Base-by-base conservation (phyloP, 129 eudicot genomes). In the Flaveria sonorensis region DNA sequence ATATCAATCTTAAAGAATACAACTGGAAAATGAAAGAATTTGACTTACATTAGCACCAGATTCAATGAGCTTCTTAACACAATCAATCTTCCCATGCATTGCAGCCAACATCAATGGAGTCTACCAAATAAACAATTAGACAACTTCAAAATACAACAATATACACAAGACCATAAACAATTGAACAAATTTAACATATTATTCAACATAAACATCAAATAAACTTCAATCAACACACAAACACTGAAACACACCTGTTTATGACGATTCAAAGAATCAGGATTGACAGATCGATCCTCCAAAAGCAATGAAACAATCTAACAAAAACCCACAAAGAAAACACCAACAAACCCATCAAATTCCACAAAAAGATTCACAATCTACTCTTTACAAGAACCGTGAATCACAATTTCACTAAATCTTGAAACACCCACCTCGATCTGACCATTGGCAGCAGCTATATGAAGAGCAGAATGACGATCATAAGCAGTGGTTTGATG, bases 71-170 rank as follows among this genome's bases (percentile, higher is more conserved):
- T 77, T 91, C 72, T 81, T 82, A 64, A 88, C 88, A 75, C 94
- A 91, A 48, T 86, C 74, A 50, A 83, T 77, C 74, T 91, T 87
- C 73, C 94, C 97, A 80, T 88, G 89, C 84, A 88, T 88, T 74
- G 97, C 94, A 83, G 97, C 94, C 81, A 91, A 51, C 97, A 88
- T 91, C 88, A 91, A 79, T 71, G 94, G 97, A 45, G 92, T 88
- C 97, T 91, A 70, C 75, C 71, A 82, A 81, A 7, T 61, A 53
- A 64, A 36, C 40, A 36, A 5, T 36, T 57, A 63, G 71, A 50
- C 19, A 80, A 24, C 24, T 36, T 23, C 23, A 63, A 61, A 56
- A 36, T 20, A 18, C 64, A 46, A 24, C 11, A 72, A 18, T 21
- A 32, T 53, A 28, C 65, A 72, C 76, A 56, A 51, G 50, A 53